A percentile compares a stretch with the other conserved stretches of the same genome.
These are phyloP conservation scores for Pseudogymnoascus sp. DNA, from an alignment of 2,329 filamentous ascomycete genomes.

Conservation along the genomic window DNA sequence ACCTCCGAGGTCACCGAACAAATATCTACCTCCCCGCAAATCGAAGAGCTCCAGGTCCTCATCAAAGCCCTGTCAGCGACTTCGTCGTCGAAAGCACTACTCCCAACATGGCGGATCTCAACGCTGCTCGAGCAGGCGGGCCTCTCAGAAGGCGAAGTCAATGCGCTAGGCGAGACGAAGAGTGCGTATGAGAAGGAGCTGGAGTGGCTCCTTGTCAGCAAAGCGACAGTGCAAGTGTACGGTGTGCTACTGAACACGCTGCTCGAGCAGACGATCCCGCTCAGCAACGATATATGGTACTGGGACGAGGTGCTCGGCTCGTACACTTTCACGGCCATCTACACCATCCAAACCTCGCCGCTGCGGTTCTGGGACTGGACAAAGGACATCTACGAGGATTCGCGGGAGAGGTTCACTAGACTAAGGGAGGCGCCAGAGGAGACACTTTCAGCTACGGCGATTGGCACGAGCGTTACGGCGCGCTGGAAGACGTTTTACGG, in stretches of 20 bases:
- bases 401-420: slow-evolving; percentile 23
- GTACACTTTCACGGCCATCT: slow-evolving; percentile 69
- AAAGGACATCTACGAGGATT: slow-evolving; percentile 59
- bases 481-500: slow-evolving; percentile 68
- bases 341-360: slow-evolving; percentile 80
- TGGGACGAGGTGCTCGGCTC: slow-evolving; percentile 86
- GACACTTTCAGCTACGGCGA: slow-evolving; percentile 19
- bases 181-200: slow-evolving; percentile 64
- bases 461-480: slow-evolving; percentile 35
- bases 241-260: slow-evolving; percentile 70
- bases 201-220: slow-evolving; percentile 85
- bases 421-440: slow-evolving; percentile 23
- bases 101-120: slow-evolving; percentile 53
- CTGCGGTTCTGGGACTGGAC: slow-evolving; percentile 64
- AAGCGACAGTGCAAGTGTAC: slow-evolving; percentile 86
- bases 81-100: slow-evolving; percentile 53
- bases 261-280: slow-evolving; percentile 71
- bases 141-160: slow-evolving; percentile 39
- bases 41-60: slow-evolving; percentile 57
- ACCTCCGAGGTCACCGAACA: slow-evolving; percentile 18
- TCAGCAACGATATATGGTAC: slow-evolving; percentile 87
- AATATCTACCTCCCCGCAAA: slow-evolving; percentile 40
- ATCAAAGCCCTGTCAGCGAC: slow-evolving; percentile 65
- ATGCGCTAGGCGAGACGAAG: slow-evolving; percentile 29
- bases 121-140: slow-evolving; percentile 55